Percentiles rank a stretch among this genome's conserved stretches.
phyloP scores from a whole-genome alignment of 306 rosid species.

The Sesbania bispinosa region DNA sequence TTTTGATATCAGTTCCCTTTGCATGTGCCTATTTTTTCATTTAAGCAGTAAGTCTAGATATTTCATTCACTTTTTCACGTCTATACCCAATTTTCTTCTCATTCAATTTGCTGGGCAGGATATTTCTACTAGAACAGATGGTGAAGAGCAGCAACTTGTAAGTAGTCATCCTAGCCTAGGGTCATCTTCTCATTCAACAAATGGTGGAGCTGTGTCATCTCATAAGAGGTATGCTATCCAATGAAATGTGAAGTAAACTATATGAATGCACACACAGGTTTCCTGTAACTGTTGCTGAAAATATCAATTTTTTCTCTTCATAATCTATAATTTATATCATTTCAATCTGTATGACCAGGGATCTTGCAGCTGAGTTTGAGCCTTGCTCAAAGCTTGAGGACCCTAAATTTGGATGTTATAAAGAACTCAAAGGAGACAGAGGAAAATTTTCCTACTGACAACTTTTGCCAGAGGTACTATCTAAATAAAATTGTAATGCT shows the following conservation, averaged over 20 bases:
- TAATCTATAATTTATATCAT: too few relatives aligned
- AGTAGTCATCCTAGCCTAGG: constrained; percentile 21
- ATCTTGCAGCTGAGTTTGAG: constrained; percentile 72
- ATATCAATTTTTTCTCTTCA: constrained; percentile 14
- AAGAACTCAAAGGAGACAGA: constrained; percentile 54
- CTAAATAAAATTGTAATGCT: constrained; percentile 4
- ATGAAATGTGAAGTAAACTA: not conserved
- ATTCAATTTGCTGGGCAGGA: constrained; percentile 28
- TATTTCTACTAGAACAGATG: constrained; percentile 29
- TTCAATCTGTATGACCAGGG: constrained; percentile 47
- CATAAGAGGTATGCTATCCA: constrained; percentile 33
- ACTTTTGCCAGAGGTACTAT: constrained; percentile 51
- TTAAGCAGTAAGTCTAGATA: not conserved
- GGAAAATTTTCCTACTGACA: constrained; percentile 39
- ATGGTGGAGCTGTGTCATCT: constrained; percentile 32
- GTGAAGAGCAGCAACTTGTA: constrained; percentile 33
- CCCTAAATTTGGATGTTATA: constrained; percentile 82
- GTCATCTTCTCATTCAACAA: constrained; percentile 18
- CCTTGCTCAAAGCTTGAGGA: constrained; percentile 94
- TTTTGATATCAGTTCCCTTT: not conserved
- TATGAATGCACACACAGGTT: not conserved
- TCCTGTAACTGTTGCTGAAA: constrained; percentile 11
- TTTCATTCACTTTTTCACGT: not conserved
- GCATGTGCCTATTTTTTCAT: not conserved
- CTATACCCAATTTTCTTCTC: constrained; percentile 11